A percentile compares a stretch with the other conserved stretches of the same genome.
phyloP scores from a whole-genome alignment of 768 basidiomycete species.

The Clavulina sp. region DNA sequence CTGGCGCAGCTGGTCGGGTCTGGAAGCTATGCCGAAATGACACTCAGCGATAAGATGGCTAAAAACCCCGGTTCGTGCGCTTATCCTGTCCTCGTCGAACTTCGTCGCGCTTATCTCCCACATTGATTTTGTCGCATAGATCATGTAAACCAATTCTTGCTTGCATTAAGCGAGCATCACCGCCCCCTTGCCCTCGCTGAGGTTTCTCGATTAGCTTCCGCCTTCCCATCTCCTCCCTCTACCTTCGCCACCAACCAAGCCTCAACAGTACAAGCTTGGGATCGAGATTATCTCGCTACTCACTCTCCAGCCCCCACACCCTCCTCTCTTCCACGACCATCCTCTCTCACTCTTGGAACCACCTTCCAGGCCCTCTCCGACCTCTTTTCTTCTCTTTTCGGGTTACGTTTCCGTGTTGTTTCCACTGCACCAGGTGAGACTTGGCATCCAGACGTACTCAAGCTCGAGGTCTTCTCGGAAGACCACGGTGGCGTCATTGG shows the following conservation, averaged over 20 bases:
- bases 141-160: constrained; percentile 75
- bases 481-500: constrained; percentile 61
- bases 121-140: no score
- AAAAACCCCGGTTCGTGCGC: constrained; percentile 58
- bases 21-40: constrained; percentile 73
- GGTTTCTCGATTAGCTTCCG: constrained; percentile 36
- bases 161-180: constrained; percentile 64
- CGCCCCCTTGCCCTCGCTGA: constrained; percentile 60
- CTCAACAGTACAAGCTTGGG: constrained; percentile 93
- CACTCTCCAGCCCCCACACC: constrained; percentile 37
- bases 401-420: constrained; percentile 52
- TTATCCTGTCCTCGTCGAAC: not conserved
- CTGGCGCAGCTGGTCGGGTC: constrained; percentile 73
- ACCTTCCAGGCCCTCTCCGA: constrained; percentile 84
- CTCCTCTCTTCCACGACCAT: constrained; percentile 31
- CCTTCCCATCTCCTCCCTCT: constrained; percentile 37
- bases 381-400: constrained; percentile 74
- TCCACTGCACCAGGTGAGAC: constrained; percentile 63
- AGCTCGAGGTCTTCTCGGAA: constrained; percentile 87
- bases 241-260: constrained; percentile 22
- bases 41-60: constrained; percentile 91
- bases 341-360: constrained; percentile 42
- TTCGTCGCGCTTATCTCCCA: not conserved
- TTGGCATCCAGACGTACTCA: constrained; percentile 78
- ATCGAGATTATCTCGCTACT: constrained; percentile 82